A percentile compares a stretch with the other conserved stretches of the same genome.
Evolutionary conservation across 2,329 filamentous ascomycete species (phyloP).

Genomic region (Phaeosphaeriaceae sp.): DNA sequence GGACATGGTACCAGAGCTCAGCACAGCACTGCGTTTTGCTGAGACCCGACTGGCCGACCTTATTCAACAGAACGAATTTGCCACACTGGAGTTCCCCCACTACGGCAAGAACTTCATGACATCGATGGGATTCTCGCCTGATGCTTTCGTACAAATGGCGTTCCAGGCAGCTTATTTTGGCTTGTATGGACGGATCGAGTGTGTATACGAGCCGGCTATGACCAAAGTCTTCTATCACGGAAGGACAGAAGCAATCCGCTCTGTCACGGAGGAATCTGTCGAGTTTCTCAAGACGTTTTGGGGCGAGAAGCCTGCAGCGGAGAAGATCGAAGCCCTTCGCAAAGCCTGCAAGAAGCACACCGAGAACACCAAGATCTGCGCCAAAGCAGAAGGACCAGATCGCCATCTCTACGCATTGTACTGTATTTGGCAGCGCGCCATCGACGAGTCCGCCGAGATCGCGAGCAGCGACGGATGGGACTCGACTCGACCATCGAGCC

Average conservation of each 20-base stretch:
- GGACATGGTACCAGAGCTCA: constrained; percentile 94
- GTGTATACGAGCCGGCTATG: constrained; percentile 98
- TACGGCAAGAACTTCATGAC: constrained; percentile 99
- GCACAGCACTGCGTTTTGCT: constrained; percentile 90
- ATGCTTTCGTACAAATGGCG: constrained; percentile 98
- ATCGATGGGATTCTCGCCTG: constrained; percentile 93
- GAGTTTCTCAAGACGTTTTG: constrained; percentile 94
- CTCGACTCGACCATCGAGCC: constrained; percentile 57
- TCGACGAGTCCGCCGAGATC: constrained; percentile 73
- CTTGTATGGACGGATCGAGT: constrained; percentile 90
- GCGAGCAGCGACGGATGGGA: constrained; percentile 63
- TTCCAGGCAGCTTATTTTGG: constrained; percentile 99
- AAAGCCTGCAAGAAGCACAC: constrained; percentile 86
- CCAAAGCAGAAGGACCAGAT: constrained; percentile 90
- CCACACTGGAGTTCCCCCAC: constrained; percentile 83
- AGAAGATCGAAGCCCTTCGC: constrained; percentile 85
- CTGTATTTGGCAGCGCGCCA: constrained; percentile 89
- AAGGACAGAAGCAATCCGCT: constrained; percentile 89
- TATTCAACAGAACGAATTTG: constrained; percentile 95
- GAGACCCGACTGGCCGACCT: constrained; percentile 93
- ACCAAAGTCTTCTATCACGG: constrained; percentile 94
- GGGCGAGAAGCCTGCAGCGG: constrained; percentile 82
- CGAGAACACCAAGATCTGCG: constrained; percentile 79
- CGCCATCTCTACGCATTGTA: constrained; percentile 92
- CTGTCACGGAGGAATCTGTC: constrained; percentile 82